Evolutionary conservation across 2,329 filamentous ascomycete species (phyloP).

Genomic region (Rachicladosporium sp.): DNA sequence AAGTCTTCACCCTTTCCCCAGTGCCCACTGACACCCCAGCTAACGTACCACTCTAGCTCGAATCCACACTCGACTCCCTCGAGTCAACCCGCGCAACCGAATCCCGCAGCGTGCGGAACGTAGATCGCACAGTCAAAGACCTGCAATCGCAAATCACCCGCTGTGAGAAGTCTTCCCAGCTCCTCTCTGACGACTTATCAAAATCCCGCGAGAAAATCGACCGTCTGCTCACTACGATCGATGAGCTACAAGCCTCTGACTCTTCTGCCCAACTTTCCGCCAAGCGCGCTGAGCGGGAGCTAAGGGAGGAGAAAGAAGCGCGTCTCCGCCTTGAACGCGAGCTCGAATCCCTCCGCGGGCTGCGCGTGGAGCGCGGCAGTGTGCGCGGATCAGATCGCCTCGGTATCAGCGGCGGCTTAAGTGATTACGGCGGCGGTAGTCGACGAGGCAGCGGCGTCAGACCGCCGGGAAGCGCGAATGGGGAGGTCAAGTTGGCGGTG

Average conservation of each 20-base stretch:
- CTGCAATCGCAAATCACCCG: conserved; percentile 85
- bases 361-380: conserved; percentile 50
- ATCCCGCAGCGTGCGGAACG: conserved; percentile 77
- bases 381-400: conserved; percentile 20
- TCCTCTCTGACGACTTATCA: conserved; percentile 73
- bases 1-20: conserved; percentile 50
- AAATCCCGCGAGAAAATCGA: conserved; percentile 85
- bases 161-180: conserved; percentile 70
- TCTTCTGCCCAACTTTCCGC: conserved; percentile 68
- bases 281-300: conserved; percentile 76
- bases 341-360: conserved; percentile 65
- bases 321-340: conserved; percentile 72
- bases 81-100: conserved; percentile 71
- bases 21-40: conserved; percentile 2
- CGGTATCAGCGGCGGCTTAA: conserved; percentile 24
- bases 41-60: conserved; percentile 23
- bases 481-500: conserved; percentile 25
- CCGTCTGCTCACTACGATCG: conserved; percentile 78
- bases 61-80: conserved; percentile 63
- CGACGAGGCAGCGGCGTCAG: conserved; percentile 32
- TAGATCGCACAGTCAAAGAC: conserved; percentile 89
- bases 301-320: conserved; percentile 80
- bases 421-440: conserved; percentile 31
- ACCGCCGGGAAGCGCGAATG: conserved; percentile 16
- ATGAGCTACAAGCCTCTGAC: conserved; percentile 84